Evolutionary conservation across 192 early-diverging fungal species (phyloP), one percentile per base, ranked within the genome.

Genomic region (Backusella mclennaniae): DNA sequence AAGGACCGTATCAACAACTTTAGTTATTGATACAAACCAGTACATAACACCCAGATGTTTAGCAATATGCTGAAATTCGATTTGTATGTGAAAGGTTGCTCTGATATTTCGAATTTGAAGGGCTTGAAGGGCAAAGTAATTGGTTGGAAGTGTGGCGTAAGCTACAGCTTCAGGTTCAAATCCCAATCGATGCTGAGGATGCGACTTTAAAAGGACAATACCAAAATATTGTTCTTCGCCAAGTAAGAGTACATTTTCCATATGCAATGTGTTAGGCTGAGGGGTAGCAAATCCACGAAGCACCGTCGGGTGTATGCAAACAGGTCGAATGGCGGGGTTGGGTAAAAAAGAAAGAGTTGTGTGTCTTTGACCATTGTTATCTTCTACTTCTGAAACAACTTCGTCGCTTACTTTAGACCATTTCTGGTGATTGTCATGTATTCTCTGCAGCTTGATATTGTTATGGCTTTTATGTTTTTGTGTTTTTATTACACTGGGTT

Each of bases 261-360:
- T 78, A 38, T 84, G 82, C 6, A 84, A 39, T 5, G 82, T 80
- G 66, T 84, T 73, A 0, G 82, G 67, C 15, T 75, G 67, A 4
- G 76, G 76, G 6, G 76, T 53, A 11, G 76, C 76, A 44, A 84
- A 69, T 4, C 75, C 76, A 36, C 78, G 75, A 23, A 84, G 69
- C 5, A 84, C 82, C 3, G 82, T 84, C 4, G 78, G 82, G n/a
- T 84, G 82, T 4, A 84, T 71, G 49, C 82, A 84, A 70, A 73
- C 76, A 6, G 82, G 72, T 35, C 38, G 39, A 4, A 76, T 71
- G 35, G 70, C 44, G 4, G 39, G 23, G 17, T 76, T 77, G 1
- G 81, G 69, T 26, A 76, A 68, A 21, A 78, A 59, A 17, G 78
- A 79, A 23, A 78, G 42, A 19, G 75, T n/a, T 7, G 73, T 44